Conservation (phyloP, 805 yeast species). For the Kregervanrija delftensis region DNA sequence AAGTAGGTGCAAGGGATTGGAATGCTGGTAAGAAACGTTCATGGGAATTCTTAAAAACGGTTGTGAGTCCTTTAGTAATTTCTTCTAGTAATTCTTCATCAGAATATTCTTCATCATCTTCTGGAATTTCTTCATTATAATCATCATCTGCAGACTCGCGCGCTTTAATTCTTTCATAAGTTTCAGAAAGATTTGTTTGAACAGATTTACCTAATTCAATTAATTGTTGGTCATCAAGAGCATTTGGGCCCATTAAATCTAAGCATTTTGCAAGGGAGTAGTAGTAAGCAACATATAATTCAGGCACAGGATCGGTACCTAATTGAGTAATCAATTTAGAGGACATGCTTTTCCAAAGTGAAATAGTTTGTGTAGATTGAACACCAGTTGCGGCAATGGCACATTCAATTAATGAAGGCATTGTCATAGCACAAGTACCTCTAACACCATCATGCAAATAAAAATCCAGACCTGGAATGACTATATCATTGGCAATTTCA, state of each 20-base stretch:
- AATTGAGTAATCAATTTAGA: constrained; percentile 62
- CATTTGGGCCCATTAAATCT: constrained; percentile 57
- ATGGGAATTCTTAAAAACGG: constrained; percentile 59
- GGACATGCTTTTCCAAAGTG: constrained; percentile 66
- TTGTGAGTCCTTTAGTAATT: constrained; percentile 65
- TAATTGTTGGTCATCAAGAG: constrained; percentile 51
- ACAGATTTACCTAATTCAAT: constrained; percentile 52
- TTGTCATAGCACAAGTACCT: constrained; percentile 78
- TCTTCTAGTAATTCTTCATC: constrained; percentile 90
- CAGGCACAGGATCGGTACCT: constrained; percentile 75
- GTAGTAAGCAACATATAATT: constrained; percentile 72
- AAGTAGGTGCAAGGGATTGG: constrained; percentile 54
- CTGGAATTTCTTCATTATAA: constrained; percentile 79
- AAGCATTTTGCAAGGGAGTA: constrained; percentile 61
- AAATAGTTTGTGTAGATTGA: constrained; percentile 49
- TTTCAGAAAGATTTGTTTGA: constrained; percentile 54
- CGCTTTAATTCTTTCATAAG: constrained; percentile 60
- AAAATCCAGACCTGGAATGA: constrained; percentile 84
- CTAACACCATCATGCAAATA: constrained; percentile 93
- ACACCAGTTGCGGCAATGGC: constrained; percentile 50
- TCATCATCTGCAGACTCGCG: constrained; percentile 79
- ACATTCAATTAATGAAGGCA: constrained; percentile 69
- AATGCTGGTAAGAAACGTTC: constrained; percentile 56
- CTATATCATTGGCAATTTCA: constrained; percentile 70
- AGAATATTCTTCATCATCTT: constrained; percentile 75